Percentiles rank a stretch among this genome's conserved stretches.
Conservation (phyloP, 164 flowering plant species). For the Buxus sempervirens region DNA sequence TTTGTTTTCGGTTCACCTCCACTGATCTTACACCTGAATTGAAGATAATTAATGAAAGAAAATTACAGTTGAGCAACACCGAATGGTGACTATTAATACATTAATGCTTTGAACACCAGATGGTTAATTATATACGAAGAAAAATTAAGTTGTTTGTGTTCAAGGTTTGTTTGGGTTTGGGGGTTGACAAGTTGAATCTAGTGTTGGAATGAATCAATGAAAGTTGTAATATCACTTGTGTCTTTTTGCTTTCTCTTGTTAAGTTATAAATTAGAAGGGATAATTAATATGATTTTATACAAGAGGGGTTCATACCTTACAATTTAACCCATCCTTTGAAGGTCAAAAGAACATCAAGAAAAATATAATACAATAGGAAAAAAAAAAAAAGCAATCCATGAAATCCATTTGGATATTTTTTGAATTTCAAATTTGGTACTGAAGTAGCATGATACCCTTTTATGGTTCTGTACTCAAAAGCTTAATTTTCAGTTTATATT, state of each 20-base stretch:
- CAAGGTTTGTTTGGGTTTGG: background rate
- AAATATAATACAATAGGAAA: too few relatives aligned
- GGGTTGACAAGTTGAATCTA: background rate
- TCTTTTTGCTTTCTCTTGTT: too few relatives aligned
- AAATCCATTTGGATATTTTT: background rate
- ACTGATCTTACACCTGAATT: slow-evolving; percentile 45
- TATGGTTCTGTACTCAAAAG: too few relatives aligned
- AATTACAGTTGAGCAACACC: background rate
- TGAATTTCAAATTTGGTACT: background rate
- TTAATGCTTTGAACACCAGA: background rate
- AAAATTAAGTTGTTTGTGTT: background rate
- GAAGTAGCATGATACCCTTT: background rate
- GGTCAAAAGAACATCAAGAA: background rate
- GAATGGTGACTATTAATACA: background rate
- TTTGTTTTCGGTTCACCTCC: slow-evolving; percentile 62
- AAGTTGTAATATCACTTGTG: background rate
- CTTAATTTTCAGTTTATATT: too few relatives aligned
- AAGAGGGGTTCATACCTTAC: too few relatives aligned
- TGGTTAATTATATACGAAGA: too few relatives aligned
- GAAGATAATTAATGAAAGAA: background rate
- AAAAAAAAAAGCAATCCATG: too few relatives aligned
- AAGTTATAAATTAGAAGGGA: background rate
- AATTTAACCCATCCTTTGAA: background rate
- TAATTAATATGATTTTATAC: background rate
- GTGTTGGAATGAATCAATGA: background rate